These are phyloP conservation scores for Letharia columbiana DNA, from an alignment of 495 filamentous ascomycete species.

Conservation along the genomic window DNA sequence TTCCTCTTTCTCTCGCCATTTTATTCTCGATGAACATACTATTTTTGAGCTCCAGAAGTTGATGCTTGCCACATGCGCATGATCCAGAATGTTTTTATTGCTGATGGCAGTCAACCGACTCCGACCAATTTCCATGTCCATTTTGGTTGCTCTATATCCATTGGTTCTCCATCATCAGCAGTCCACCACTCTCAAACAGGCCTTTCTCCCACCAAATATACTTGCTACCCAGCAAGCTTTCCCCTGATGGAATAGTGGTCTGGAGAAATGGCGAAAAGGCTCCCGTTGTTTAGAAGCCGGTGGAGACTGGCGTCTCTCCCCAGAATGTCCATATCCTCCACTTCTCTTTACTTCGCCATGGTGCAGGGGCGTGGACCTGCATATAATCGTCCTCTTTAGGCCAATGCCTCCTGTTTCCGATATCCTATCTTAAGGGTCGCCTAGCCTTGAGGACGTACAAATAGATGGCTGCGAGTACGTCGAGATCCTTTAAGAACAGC, in stretches of 20 bases:
- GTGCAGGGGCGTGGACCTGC: neutral
- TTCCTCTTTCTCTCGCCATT: neutral
- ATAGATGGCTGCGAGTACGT: neutral
- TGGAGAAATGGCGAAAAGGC: neutral
- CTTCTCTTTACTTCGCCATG: neutral
- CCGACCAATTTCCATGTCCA: neutral
- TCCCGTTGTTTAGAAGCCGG: neutral
- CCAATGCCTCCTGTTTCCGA: neutral
- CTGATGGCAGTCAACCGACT: neutral
- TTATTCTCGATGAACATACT: neutral
- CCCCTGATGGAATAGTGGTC: neutral
- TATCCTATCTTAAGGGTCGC: neutral
- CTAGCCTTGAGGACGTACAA: neutral
- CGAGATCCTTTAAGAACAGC: neutral
- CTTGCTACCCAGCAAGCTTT: neutral
- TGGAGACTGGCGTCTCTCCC: neutral
- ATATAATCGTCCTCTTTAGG: neutral
- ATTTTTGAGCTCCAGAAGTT: neutral
- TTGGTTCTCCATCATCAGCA: neutral
- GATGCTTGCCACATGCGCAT: neutral
- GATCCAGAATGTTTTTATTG: neutral
- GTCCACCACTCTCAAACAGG: neutral
- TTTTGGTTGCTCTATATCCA: neutral
- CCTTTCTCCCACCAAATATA: neutral
- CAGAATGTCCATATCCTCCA: neutral